Evolutionary conservation across 2,329 filamentous ascomycete species (phyloP), one percentile per base, ranked within the genome.

Genomic region (Mariannaea elegans): DNA sequence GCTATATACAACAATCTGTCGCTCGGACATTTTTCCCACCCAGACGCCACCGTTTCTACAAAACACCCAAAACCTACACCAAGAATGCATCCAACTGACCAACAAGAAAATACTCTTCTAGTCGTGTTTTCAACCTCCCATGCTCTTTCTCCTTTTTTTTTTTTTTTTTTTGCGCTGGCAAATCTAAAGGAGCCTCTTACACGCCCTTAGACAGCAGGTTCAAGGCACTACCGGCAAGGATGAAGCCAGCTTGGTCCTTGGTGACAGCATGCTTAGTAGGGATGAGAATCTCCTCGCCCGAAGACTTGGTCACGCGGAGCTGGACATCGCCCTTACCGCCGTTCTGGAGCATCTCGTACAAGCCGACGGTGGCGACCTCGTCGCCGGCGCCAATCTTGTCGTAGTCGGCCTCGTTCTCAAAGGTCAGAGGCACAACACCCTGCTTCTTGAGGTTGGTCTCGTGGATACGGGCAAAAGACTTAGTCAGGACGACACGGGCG

Each of bases 361-460:
- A 79, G 0, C 95, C 95, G 34, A 93, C 84, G 0, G 94, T 98
- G 61, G 82, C 82, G 21, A 98, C 91, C 70, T 89, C 83, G 75
- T 99, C 95, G 65, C 93, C 92, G 0, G 94, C 93, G 51, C 86
- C 82, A 64, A 99, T 91, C 64, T 82, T 80, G 72, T 95, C 92
- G 75, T 97, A 98, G 77, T 98, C 95, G 18, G 86, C 84, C 78
- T 96, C 93, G 76, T 97, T 84, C 44, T 82, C 92, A 73, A 99
- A 97, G 0, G 93, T 97, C 70, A 99, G 82, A 2, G 95, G 95
- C 42, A 99, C 93, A 31, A 99, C 91, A 64, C 95, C 95, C 81
- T 99, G 95, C 82, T 97, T 97, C 87, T 97, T 97, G 67, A 97
- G 81, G 76, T 97, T 97, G 27, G 93, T 97, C 83, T 97, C 93